Conservation (phyloP, 2,329 filamentous ascomycete species). For the Chaetomiaceae sp. region DNA sequence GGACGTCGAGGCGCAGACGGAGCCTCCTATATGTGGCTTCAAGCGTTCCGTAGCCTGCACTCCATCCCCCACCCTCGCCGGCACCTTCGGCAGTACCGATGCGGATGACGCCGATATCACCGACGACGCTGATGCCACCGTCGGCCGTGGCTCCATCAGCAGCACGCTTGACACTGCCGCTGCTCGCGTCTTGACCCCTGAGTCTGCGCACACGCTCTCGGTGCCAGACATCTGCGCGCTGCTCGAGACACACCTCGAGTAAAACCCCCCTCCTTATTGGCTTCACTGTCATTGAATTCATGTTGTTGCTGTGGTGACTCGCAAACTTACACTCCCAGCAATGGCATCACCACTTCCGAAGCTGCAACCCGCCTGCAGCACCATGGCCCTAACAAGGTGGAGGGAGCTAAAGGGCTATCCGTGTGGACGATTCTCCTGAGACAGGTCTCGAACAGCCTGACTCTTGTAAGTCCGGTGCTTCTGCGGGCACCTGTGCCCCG, state of each 20-base stretch:
- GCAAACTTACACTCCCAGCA: slow-evolving; percentile 16
- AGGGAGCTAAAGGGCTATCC: slow-evolving; percentile 66
- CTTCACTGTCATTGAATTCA: not conserved
- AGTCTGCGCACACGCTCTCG: slow-evolving; percentile 25
- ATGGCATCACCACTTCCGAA: slow-evolving; percentile 61
- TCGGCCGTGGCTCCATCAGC: slow-evolving; percentile 11
- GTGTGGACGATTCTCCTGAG: slow-evolving; percentile 71
- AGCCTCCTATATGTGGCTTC: slow-evolving; percentile 31
- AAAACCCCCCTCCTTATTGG: not conserved
- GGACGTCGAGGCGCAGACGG: slow-evolving; percentile 30
- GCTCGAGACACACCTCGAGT: slow-evolving; percentile 26
- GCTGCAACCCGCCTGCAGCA: slow-evolving; percentile 59
- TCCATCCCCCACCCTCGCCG: slow-evolving; percentile 23
- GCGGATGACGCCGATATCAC: not conserved
- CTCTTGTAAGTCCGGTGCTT: slow-evolving; percentile 40
- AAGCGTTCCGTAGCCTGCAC: slow-evolving; percentile 23
- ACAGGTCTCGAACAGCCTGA: slow-evolving; percentile 73
- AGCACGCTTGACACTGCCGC: slow-evolving; percentile 16
- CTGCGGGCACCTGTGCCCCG: too few species aligned
- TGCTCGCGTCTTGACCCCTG: slow-evolving; percentile 27
- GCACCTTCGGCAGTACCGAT: slow-evolving; percentile 19
- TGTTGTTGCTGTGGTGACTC: not conserved
- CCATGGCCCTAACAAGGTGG: slow-evolving; percentile 67
- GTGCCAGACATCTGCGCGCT: slow-evolving; percentile 24
- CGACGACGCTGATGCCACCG: slow-evolving; percentile 7